phyloP scores from a whole-genome alignment of 352 stramenopile genomes.

The Phytophthora fragariaefolia region DNA sequence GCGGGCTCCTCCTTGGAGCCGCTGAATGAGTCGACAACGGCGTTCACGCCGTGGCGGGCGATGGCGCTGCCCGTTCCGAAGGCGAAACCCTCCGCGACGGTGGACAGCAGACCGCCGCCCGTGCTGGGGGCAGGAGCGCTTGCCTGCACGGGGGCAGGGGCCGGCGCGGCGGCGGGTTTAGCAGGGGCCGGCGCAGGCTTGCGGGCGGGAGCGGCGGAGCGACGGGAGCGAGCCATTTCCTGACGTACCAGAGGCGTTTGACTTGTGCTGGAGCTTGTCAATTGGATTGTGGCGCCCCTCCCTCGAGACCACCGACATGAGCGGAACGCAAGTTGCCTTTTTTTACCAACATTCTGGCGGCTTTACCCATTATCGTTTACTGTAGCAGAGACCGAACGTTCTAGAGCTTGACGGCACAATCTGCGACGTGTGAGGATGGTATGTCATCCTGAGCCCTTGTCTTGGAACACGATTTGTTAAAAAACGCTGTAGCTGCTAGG shows the following conservation, averaged over 20 bases:
- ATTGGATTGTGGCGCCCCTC: constrained; percentile 30
- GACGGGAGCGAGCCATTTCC: constrained; percentile 74
- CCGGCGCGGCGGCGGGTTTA: constrained; percentile 37
- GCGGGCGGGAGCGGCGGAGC: constrained; percentile 54
- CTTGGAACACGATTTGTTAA: too few relatives aligned
- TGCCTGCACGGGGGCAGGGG: constrained; percentile 30
- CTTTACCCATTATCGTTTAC: constrained; percentile 5
- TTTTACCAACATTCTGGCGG: constrained; percentile 34
- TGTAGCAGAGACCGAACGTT: constrained; percentile 17
- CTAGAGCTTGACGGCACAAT: constrained; percentile 10
- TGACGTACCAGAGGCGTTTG: neutral
- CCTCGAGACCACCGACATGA: constrained; percentile 21
- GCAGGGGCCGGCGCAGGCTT: constrained; percentile 55
- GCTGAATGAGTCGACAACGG: constrained; percentile 71
- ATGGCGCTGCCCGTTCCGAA: constrained; percentile 97
- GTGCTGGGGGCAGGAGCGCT: constrained; percentile 66
- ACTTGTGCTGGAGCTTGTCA: constrained; percentile 27
- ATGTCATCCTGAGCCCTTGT: too few relatives aligned
- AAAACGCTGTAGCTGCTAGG: too few relatives aligned
- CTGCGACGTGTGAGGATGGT: neutral
- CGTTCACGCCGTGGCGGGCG: constrained; percentile 88
- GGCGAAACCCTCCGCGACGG: constrained; percentile 96
- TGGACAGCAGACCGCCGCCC: constrained; percentile 93
- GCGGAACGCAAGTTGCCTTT: constrained; percentile 28
- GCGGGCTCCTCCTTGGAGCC: constrained; percentile 51